phyloP scores from a whole-genome alignment of 768 basidiomycete species.

The Kockovaella imperatae region DNA sequence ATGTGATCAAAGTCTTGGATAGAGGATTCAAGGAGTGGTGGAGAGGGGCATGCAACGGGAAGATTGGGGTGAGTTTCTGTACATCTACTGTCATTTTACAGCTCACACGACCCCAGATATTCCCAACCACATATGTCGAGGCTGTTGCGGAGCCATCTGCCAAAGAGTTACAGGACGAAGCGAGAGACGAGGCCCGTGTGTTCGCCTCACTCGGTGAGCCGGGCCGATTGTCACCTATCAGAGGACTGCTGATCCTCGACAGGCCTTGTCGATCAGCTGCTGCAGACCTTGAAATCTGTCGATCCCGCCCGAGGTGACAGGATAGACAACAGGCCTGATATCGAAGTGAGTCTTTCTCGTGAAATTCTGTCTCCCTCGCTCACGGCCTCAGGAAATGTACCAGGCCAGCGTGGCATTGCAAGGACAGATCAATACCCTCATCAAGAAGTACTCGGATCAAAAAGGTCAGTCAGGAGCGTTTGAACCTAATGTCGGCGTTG shows the following conservation, averaged over 20 bases:
- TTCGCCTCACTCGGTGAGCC: conserved; percentile 53
- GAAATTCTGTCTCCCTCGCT: too few species aligned
- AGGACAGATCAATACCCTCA: conserved; percentile 91
- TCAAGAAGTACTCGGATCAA: conserved; percentile 96
- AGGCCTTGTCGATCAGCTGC: conserved; percentile 42
- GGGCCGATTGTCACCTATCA: not conserved
- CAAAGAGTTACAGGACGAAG: conserved; percentile 67
- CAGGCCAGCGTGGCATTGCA: conserved; percentile 78
- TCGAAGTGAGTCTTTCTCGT: conserved; percentile 56
- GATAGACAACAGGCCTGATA: conserved; percentile 83
- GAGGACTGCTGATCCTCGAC: not conserved
- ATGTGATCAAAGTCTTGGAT: conserved; percentile 90
- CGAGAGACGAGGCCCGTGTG: conserved; percentile 76
- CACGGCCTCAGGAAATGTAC: conserved; percentile 81
- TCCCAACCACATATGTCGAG: conserved; percentile 88
- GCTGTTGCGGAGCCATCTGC: conserved; percentile 69
- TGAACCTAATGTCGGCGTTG: conserved; percentile 1
- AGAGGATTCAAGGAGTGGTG: conserved; percentile 95
- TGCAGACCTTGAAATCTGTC: conserved; percentile 58
- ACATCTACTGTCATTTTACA: not conserved
- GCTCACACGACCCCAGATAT: conserved; percentile 51
- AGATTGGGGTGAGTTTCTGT: conserved; percentile 50
- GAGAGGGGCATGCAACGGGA: conserved; percentile 80
- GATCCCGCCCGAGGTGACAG: conserved; percentile 68
- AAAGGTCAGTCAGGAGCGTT: conserved; percentile 48